Percentiles rank a stretch among this genome's conserved stretches.
Evolutionary conservation across 2,329 filamentous ascomycete species (phyloP).

Genomic region (Colletotrichum tamarilloi): DNA sequence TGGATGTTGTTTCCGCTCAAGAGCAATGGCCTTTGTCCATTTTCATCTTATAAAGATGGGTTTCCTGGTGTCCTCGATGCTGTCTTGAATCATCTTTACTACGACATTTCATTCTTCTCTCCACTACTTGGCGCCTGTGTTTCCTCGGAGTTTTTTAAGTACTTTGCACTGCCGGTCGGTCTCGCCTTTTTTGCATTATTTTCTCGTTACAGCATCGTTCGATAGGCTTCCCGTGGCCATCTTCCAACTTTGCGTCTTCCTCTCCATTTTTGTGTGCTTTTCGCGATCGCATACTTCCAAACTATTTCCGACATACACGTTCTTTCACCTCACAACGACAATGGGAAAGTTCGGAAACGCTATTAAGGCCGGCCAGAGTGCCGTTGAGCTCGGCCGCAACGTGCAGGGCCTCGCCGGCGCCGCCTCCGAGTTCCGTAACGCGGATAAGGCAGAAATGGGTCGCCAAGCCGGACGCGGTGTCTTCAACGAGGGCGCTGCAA

Average conservation of each 20-base stretch:
- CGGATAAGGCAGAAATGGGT: slow-evolving; percentile 42
- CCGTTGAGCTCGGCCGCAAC: slow-evolving; percentile 45
- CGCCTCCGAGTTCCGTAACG: slow-evolving; percentile 44
- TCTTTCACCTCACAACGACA: neutral
- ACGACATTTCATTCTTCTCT: neutral
- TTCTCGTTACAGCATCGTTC: neutral
- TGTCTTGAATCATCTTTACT: neutral
- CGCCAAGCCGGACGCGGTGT: slow-evolving; percentile 46
- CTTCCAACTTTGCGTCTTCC: neutral
- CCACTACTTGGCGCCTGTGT: neutral
- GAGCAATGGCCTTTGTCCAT: slow-evolving; percentile 10
- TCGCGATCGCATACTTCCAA: neutral
- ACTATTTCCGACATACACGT: neutral
- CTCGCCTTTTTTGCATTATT: neutral
- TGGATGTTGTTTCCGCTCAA: neutral
- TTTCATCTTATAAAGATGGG: slow-evolving; percentile 14
- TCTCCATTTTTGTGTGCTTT: neutral
- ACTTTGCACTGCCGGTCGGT: slow-evolving; percentile 7
- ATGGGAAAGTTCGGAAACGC: slow-evolving; percentile 46
- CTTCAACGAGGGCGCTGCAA: slow-evolving; percentile 48
- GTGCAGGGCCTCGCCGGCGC: slow-evolving; percentile 42
- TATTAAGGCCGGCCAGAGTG: slow-evolving; percentile 47
- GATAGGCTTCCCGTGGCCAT: neutral
- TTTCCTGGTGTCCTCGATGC: neutral
- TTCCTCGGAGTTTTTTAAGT: slow-evolving; percentile 11